Conservation (phyloP, 129 eudicot species). For the Helianthus annuus region HanXRQr2.0-SUNRISE NC_035440.2:311291-311790, state of each 20-base stretch:
- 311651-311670: neutral
- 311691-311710: too few species aligned
- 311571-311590: constrained; percentile 20
- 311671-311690: too few species aligned
- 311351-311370: constrained; percentile 63
- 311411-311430: constrained; percentile 16
- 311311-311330: constrained; percentile 92
- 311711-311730: too few species aligned
- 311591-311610: constrained; percentile 15
- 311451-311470: constrained; percentile 22
- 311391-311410: constrained; percentile 64
- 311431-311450: constrained; percentile 38
- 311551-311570: constrained; percentile 33
- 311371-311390: constrained; percentile 49
- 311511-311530: constrained; percentile 29
- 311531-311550: constrained; percentile 21
- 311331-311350: constrained; percentile 83
- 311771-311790: too few species aligned
- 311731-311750: too few species aligned
- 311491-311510: constrained; percentile 31
- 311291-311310: constrained; percentile 72
- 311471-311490: constrained; percentile 48
- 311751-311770: too few species aligned
- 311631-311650: too few species aligned
- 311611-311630: neutral